phyloP scores from a whole-genome alignment of 1,139 yeast species.

The Geotrichum histeridarum region DNA sequence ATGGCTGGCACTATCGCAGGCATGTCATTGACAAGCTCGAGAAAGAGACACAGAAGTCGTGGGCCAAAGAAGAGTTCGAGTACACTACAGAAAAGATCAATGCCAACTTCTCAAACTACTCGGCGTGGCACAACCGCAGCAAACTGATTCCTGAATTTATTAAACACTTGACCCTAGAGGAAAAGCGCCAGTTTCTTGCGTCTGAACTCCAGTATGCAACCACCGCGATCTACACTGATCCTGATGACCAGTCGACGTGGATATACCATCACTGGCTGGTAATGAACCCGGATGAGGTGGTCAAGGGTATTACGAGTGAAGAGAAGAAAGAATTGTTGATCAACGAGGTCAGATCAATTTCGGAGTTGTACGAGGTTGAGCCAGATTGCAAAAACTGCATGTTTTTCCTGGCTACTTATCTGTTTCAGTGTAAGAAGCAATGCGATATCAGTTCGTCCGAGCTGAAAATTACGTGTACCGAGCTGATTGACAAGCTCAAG shows the following conservation, averaged over 20 bases:
- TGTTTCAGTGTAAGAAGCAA: conserved; percentile 10
- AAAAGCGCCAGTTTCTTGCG: conserved; percentile 41
- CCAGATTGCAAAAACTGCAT: conserved; percentile 40
- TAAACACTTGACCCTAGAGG: conserved; percentile 19
- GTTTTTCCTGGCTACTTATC: conserved; percentile 33
- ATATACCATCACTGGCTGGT: conserved; percentile 79
- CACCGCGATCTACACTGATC: conserved; percentile 87
- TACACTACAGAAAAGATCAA: conserved; percentile 78
- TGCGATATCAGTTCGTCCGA: conserved; percentile 3
- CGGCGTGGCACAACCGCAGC: conserved; percentile 93
- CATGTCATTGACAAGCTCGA: conserved; percentile 56
- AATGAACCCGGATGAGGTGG: conserved; percentile 48
- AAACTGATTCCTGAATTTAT: conserved; percentile 58
- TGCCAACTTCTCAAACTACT: conserved; percentile 80
- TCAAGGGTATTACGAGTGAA: conserved; percentile 25
- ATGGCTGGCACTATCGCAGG: conserved; percentile 94
- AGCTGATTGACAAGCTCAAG: conserved; percentile 43
- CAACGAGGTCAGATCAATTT: conserved; percentile 33
- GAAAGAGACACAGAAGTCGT: conserved; percentile 29
- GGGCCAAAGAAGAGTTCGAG: conserved; percentile 53
- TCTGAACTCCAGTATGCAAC: conserved; percentile 65
- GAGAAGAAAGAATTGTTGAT: conserved; percentile 27
- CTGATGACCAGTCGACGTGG: conserved; percentile 94
- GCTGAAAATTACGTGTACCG: conserved; percentile 22
- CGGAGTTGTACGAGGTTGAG: conserved; percentile 39